Evolutionary conservation across 495 filamentous ascomycete species (phyloP).

Genomic region (Penicillium dipodomyicola): DNA sequence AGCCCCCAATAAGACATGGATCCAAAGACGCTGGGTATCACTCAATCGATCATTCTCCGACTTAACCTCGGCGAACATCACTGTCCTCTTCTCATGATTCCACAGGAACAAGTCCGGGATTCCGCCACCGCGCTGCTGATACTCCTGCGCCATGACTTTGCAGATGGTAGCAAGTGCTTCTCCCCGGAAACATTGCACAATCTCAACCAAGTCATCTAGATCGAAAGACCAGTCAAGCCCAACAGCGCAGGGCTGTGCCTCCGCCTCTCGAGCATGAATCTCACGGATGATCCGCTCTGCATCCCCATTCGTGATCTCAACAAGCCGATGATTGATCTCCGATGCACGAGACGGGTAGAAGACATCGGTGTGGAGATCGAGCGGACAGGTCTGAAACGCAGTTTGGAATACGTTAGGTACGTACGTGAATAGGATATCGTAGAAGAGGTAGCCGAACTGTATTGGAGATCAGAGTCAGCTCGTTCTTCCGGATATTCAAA

Average conservation of each 20-base stretch:
- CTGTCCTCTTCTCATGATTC: constrained; percentile 55
- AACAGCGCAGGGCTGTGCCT: constrained; percentile 75
- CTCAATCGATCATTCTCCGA: constrained; percentile 93
- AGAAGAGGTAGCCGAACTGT: constrained; percentile 83
- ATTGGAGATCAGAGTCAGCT: background rate
- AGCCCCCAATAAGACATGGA: constrained; percentile 82
- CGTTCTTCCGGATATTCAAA: background rate
- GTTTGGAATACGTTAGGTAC: constrained; percentile 97
- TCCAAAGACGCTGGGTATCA: constrained; percentile 96
- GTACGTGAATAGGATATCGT: constrained; percentile 89
- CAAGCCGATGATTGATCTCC: constrained; percentile 86
- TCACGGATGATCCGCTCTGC: constrained; percentile 64
- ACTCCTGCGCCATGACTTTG: constrained; percentile 94
- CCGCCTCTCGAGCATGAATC: constrained; percentile 62
- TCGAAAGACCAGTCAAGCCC: constrained; percentile 90
- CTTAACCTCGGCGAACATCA: constrained; percentile 90
- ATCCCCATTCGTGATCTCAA: constrained; percentile 75
- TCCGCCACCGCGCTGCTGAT: constrained; percentile 78
- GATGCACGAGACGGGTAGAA: constrained; percentile 83
- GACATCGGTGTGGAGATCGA: constrained; percentile 90
- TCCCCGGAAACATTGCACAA: constrained; percentile 77
- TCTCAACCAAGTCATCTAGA: constrained; percentile 74
- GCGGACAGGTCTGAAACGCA: constrained; percentile 84
- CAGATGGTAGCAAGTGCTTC: constrained; percentile 77
- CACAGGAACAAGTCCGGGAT: constrained; percentile 94